Conservation (phyloP, 2,329 filamentous ascomycete species). For the Sclerotinia sclerotiorum region DNA sequence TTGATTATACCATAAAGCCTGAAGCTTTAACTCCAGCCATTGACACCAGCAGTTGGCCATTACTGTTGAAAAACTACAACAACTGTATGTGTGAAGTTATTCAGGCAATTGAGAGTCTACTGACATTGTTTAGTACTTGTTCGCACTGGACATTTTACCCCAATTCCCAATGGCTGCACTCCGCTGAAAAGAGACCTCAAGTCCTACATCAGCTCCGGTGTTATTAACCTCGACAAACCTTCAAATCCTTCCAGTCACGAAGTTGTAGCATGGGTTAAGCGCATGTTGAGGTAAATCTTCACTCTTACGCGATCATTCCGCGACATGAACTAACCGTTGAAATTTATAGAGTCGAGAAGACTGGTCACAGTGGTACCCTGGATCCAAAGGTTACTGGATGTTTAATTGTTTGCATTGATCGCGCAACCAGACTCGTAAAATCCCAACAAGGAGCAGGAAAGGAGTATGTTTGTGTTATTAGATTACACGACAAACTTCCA, state of each 20-base stretch:
- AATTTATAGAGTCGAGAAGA: slow-evolving; percentile 76
- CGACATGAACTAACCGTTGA: slow-evolving; percentile 23
- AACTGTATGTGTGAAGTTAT: slow-evolving; percentile 62
- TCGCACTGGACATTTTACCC: slow-evolving; percentile 93
- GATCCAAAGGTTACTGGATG: slow-evolving; percentile 98
- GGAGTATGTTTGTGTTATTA: slow-evolving; percentile 95
- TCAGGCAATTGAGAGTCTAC: slow-evolving; percentile 29
- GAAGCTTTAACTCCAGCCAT: slow-evolving; percentile 75
- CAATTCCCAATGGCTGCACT: slow-evolving; percentile 88
- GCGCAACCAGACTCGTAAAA: slow-evolving; percentile 95
- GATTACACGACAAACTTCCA: slow-evolving; percentile 91
- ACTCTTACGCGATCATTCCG: background rate
- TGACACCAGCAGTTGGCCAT: slow-evolving; percentile 87
- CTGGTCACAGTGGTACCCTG: slow-evolving; percentile 95
- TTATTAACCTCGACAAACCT: slow-evolving; percentile 97
- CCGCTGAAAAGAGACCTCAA: slow-evolving; percentile 94
- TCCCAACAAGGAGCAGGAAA: slow-evolving; percentile 98
- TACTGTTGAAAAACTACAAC: slow-evolving; percentile 95
- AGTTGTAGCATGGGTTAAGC: slow-evolving; percentile 99
- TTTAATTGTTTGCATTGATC: slow-evolving; percentile 92
- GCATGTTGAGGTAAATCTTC: slow-evolving; percentile 74
- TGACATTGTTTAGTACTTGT: slow-evolving; percentile 66
- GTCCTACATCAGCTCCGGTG: slow-evolving; percentile 93
- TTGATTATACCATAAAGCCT: slow-evolving; percentile 89
- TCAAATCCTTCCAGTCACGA: slow-evolving; percentile 98